These are phyloP conservation scores for Saccharum officinarum DNA, from an alignment of 176 grass and related monocot species.

Conservation along the genomic window DNA sequence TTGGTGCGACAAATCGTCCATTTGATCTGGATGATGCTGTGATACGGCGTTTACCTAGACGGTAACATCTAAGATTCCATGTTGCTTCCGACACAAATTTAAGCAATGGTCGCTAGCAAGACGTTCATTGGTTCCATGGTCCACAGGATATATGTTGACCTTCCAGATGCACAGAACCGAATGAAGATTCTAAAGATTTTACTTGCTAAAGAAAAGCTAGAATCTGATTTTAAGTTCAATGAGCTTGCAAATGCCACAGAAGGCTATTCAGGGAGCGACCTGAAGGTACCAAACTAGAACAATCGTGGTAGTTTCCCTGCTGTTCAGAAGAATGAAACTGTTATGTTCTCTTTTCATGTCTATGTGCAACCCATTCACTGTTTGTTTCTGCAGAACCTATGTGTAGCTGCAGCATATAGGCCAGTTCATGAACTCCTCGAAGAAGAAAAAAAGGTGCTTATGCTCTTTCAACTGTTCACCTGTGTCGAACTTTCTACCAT, in stretches of 20 bases:
- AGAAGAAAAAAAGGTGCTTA: conserved; percentile 72
- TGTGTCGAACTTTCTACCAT: background rate
- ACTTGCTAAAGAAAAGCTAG: conserved; percentile 93
- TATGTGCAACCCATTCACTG: conserved; percentile 26
- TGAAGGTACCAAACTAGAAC: conserved; percentile 57
- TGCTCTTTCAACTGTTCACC: conserved; percentile 17
- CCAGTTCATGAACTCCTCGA: conserved; percentile 92
- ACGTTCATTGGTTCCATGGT: conserved; percentile 14
- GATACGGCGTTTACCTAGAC: conserved; percentile 91
- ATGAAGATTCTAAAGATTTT: conserved; percentile 86
- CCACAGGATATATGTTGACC: conserved; percentile 88
- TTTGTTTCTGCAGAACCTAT: conserved; percentile 74
- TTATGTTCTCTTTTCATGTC: conserved; percentile 10
- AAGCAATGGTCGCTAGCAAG: conserved; percentile 9
- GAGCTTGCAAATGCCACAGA: conserved; percentile 87
- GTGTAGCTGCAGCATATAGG: conserved; percentile 88
- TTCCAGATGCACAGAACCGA: conserved; percentile 83
- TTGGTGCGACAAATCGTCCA: conserved; percentile 93
- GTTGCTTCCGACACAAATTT: conserved; percentile 7
- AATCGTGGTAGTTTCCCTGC: conserved; percentile 7
- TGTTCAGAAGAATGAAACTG: conserved; percentile 3
- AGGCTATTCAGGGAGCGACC: conserved; percentile 97
- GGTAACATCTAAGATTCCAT: conserved; percentile 36
- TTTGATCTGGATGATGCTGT: conserved; percentile 99
- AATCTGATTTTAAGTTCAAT: conserved; percentile 70